Conservation (phyloP, 2,329 filamentous ascomycete genomes). For the Zymoseptoria tritici region DNA sequence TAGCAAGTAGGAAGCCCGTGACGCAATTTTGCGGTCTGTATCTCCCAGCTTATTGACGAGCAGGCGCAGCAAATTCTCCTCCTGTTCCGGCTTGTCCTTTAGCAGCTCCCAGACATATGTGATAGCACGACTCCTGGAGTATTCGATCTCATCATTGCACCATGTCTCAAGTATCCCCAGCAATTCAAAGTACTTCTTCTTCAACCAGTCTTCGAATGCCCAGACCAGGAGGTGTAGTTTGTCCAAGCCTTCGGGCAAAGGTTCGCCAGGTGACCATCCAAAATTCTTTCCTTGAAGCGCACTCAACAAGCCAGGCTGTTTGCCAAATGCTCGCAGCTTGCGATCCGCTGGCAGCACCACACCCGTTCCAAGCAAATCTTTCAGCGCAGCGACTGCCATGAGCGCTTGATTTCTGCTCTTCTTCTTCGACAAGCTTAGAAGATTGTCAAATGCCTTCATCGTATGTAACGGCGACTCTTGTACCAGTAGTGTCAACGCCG, state of each 20-base stretch:
- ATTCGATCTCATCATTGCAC: slow-evolving; percentile 93
- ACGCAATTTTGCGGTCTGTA: slow-evolving; percentile 90
- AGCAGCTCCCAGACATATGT: slow-evolving; percentile 88
- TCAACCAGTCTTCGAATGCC: slow-evolving; percentile 93
- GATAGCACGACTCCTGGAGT: slow-evolving; percentile 77
- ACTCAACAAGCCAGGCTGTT: slow-evolving; percentile 68
- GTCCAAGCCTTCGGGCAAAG: slow-evolving; percentile 65
- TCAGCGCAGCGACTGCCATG: slow-evolving; percentile 83
- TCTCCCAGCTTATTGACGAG: slow-evolving; percentile 96
- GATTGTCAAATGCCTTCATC: slow-evolving; percentile 75
- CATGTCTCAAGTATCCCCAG: slow-evolving; percentile 85
- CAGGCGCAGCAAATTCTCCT: slow-evolving; percentile 83
- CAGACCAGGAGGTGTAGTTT: slow-evolving; percentile 75
- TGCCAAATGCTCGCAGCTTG: slow-evolving; percentile 69
- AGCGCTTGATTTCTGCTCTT: slow-evolving; percentile 89
- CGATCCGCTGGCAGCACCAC: slow-evolving; percentile 75
- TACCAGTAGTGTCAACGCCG: slow-evolving; percentile 83
- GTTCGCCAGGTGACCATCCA: slow-evolving; percentile 61
- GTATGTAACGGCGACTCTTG: slow-evolving; percentile 96
- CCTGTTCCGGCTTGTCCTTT: slow-evolving; percentile 94
- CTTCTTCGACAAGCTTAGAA: slow-evolving; percentile 79
- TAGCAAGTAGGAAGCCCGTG: slow-evolving; percentile 85
- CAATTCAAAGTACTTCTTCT: slow-evolving; percentile 86
- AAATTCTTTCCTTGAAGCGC: slow-evolving; percentile 57
- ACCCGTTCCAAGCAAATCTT: slow-evolving; percentile 88